These are phyloP conservation scores for Hirsutella rhossiliensis DNA, from an alignment of 2,329 filamentous ascomycete species.

Conservation along the genomic window DNA sequence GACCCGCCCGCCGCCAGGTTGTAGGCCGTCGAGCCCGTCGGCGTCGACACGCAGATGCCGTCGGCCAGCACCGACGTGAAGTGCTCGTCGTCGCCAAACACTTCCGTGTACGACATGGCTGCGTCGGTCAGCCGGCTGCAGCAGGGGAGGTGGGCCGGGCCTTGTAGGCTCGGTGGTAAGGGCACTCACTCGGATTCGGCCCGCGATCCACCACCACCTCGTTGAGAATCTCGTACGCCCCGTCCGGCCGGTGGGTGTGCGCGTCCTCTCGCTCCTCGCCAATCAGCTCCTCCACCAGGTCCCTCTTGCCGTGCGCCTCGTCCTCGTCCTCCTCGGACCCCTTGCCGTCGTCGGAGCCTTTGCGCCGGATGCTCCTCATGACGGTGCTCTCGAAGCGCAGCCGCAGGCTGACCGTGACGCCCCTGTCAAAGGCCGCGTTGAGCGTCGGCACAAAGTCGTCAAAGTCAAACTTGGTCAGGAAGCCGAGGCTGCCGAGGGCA, in stretches of 20 bases:
- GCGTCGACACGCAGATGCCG: slow-evolving; percentile 86
- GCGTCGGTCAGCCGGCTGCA: not conserved
- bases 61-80: slow-evolving; percentile 91
- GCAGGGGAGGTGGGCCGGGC: not conserved
- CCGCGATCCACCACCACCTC: slow-evolving; percentile 94
- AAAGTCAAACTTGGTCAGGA: slow-evolving; percentile 95
- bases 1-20: slow-evolving; percentile 93
- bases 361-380: slow-evolving; percentile 60
- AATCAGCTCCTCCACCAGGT: slow-evolving; percentile 82
- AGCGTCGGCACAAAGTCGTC: slow-evolving; percentile 59
- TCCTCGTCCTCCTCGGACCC: slow-evolving; percentile 24
- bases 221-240: slow-evolving; percentile 83
- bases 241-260: slow-evolving; percentile 73
- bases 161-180: too few species aligned
- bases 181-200: slow-evolving; percentile 69
- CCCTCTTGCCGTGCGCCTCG: slow-evolving; percentile 32
- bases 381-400: slow-evolving; percentile 87
- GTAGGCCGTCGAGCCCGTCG: slow-evolving; percentile 90
- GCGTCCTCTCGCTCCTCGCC: slow-evolving; percentile 76
- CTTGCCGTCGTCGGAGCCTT: slow-evolving; percentile 13
- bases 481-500: slow-evolving; percentile 80
- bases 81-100: slow-evolving; percentile 91
- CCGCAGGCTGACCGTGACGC: slow-evolving; percentile 78
- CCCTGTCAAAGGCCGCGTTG: slow-evolving; percentile 61
- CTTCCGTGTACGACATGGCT: slow-evolving; percentile 85